These are phyloP conservation scores for Castanea crenata DNA, from an alignment of 306 rosid genomes.

Conservation along the genomic window DNA sequence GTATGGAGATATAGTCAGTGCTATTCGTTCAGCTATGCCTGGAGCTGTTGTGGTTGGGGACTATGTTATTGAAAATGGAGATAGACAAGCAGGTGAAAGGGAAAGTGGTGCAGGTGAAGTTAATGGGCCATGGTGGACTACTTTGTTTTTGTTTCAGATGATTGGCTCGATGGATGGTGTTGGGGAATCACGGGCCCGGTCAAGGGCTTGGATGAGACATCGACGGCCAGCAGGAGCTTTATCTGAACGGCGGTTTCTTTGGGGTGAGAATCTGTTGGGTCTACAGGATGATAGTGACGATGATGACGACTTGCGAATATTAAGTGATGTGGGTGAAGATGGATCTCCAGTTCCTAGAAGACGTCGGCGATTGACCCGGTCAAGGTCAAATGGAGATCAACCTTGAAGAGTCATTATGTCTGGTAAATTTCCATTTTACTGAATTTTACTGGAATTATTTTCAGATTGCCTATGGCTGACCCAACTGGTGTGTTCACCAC, in stretches of 20 bases:
- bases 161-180: conserved; percentile 61
- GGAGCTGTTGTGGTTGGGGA: conserved; percentile 89
- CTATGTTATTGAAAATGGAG: conserved; percentile 85
- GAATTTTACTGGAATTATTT: conserved; percentile 27
- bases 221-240: conserved; percentile 50
- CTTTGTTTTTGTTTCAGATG: conserved; percentile 78
- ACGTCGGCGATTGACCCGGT: conserved; percentile 59
- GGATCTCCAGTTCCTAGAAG: conserved; percentile 69
- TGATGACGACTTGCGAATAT: conserved; percentile 38
- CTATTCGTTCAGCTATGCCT: conserved; percentile 81
- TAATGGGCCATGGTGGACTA: conserved; percentile 67
- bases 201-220: conserved; percentile 73
- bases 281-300: conserved; percentile 38
- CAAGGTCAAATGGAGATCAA: conserved; percentile 66
- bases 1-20: conserved; percentile 86
- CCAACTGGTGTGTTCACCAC: conserved; percentile 37
- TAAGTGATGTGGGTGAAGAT: conserved; percentile 46
- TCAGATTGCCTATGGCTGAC: conserved; percentile 34
- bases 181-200: conserved; percentile 63
- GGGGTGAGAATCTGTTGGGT: conserved; percentile 88
- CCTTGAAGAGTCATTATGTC: conserved; percentile 34
- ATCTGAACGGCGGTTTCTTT: conserved; percentile 61
- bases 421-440: conserved; percentile 50
- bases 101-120: conserved; percentile 42
- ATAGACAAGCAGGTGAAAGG: conserved; percentile 51